phyloP scores from a whole-genome alignment of 2,329 filamentous ascomycete genomes.

The Paecilomyces fulvus region DNA sequence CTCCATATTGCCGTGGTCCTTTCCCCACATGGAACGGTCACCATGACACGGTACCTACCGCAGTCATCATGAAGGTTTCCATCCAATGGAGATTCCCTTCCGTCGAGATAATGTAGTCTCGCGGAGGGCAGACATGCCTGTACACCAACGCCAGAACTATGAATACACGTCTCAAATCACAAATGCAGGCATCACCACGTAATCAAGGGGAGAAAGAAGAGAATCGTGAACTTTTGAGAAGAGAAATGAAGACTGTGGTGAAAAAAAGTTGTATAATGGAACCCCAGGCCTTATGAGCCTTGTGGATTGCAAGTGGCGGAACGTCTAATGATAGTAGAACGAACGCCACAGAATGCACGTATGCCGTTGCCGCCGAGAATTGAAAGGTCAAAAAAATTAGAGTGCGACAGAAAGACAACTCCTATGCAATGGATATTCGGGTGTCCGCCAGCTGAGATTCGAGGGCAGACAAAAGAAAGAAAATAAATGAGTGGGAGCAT shows the following conservation, averaged over 20 bases:
- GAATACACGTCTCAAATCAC: not conserved
- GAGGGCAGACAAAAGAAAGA: constrained; percentile 3
- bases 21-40: not conserved
- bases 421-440: not conserved
- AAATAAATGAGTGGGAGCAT: constrained; percentile 2
- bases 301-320: constrained; percentile 2
- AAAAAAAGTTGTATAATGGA: not conserved
- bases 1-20: not conserved
- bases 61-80: not conserved
- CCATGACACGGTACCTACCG: not conserved
- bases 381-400: constrained; percentile 1
- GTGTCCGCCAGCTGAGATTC: constrained; percentile 1
- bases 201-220: not conserved
- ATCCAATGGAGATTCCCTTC: not conserved
- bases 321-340: constrained; percentile 10
- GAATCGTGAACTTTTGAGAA: not conserved
- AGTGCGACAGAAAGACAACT: not conserved
- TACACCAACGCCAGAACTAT: not conserved
- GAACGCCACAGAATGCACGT: constrained; percentile 17
- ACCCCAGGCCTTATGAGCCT: not conserved
- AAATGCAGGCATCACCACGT: not conserved
- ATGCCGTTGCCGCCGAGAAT: constrained; percentile 2
- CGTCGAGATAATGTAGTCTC: not conserved
- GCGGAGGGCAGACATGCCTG: not conserved
- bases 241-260: not conserved